Base-by-base conservation (phyloP, 2,329 filamentous ascomycete species). In the Fusarium poae region DNA sequence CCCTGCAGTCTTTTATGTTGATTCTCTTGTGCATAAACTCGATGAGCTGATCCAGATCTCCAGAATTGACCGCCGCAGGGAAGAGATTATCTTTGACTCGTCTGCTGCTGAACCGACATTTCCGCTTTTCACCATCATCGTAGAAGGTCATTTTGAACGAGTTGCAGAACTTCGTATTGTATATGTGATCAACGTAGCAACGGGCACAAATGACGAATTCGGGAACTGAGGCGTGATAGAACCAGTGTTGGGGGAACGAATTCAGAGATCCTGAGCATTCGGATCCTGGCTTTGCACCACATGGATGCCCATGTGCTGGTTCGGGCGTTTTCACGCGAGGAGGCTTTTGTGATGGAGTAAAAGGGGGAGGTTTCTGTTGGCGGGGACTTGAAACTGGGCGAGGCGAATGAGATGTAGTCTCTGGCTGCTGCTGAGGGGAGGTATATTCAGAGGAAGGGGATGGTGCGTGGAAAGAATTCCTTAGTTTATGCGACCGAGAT, bases 131-230 rank as follows among this genome's bases (percentile, higher is more conserved):
- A 3, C 62, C 58, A 29, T 80, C 76, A 6, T 68, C 32, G 32
- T 63, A 63, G 0, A 64, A 54, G 3, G 62, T 56, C 10, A 56
- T 65, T 0, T 40, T 46, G 50, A 82, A 82, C 0, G 67, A 57
- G 34, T 66, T 37, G 8, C 72, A 44, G 56, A 80, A 77, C 1
- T 30, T 56, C 0, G 77, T 77, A 6, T 72, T 52, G 58, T 73
- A 74, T n/a, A 82, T 78, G 29, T 78, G 56, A 52, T 81, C 76
- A 9, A 77, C 73, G 53, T 81, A 82, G 67, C 81, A 82, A 4
- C 75, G 66, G 3, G 78, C 76, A 61, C 81, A 83, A 49, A 82
- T 72, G 4, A 70, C 44, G 21, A 76, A 80, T 2, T 74, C 67
- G 0, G 79, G 77, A 1, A 75, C 76, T 1, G 65, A 56, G 0